Percentiles rank a stretch among this genome's conserved stretches.
Evolutionary conservation across 129 eudicot species (phyloP).

Genomic region (Scalesia atractyloides): DNA sequence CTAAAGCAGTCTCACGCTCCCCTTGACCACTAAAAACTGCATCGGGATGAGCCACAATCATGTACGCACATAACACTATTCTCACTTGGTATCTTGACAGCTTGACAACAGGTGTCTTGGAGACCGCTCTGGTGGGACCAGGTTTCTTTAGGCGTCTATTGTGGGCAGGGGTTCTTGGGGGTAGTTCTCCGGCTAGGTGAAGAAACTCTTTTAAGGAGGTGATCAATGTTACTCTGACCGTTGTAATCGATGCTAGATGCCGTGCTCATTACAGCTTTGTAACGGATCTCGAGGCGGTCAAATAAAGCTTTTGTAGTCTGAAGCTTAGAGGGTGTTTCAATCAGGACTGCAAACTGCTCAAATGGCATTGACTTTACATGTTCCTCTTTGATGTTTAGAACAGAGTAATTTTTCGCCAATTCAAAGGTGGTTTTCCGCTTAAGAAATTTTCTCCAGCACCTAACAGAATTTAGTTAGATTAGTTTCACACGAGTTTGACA

Average conservation of each 20-base stretch:
- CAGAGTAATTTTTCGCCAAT: conserved; percentile 26
- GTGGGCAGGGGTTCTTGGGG: conserved; percentile 1
- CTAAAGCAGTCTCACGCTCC: conserved; percentile 68
- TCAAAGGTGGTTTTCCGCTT: conserved; percentile 32
- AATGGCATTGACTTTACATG: conserved; percentile 29
- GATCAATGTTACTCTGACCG: conserved; percentile 58
- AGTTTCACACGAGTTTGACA: not conserved
- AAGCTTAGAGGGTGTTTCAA: conserved; percentile 30
- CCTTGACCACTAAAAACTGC: conserved; percentile 83
- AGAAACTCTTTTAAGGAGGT: conserved; percentile 88
- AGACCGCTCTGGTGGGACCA: conserved; percentile 26
- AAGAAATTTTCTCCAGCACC: conserved; percentile 50
- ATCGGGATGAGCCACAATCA: conserved; percentile 82
- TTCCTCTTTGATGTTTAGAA: conserved; percentile 26
- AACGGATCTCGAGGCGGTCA: conserved; percentile 78
- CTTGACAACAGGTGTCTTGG: conserved; percentile 41
- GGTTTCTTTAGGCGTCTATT: conserved; percentile 39
- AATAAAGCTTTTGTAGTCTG: conserved; percentile 66
- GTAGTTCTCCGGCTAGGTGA: conserved; percentile 41
- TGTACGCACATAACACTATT: conserved; percentile 82
- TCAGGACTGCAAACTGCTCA: conserved; percentile 53
- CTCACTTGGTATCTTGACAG: conserved; percentile 85
- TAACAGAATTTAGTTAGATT: conserved; percentile 31
- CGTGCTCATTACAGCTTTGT: conserved; percentile 35
- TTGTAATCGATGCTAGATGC: conserved; percentile 25